Conservation (phyloP, 805 yeast species). For the Metschnikowia amazonensis region DNA sequence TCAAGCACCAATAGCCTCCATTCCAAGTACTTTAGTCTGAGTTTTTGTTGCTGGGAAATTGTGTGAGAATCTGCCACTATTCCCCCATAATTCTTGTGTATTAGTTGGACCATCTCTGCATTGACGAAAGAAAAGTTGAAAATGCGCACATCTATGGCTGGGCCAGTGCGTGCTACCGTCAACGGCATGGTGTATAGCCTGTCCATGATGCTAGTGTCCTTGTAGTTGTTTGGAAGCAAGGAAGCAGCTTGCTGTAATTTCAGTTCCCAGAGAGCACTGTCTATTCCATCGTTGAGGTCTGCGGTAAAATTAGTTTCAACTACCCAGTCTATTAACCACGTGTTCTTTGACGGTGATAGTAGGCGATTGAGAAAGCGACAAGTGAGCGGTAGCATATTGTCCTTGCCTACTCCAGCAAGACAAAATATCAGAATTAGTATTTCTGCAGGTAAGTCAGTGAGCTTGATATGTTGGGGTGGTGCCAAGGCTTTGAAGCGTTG, state of each 20-base stretch:
- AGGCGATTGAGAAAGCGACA: conserved; percentile 27
- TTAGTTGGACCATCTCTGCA: conserved; percentile 11
- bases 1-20: conserved; percentile 14
- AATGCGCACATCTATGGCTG: conserved; percentile 12
- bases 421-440: conserved; percentile 38
- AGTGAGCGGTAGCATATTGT: conserved; percentile 32
- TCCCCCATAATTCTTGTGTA: conserved; percentile 5
- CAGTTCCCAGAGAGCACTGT: conserved; percentile 11
- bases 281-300: conserved; percentile 19
- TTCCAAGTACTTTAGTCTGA: conserved; percentile 10
- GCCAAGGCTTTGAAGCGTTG: background rate
- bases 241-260: conserved; percentile 1
- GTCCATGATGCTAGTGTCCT: background rate
- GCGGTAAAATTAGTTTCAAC: conserved; percentile 20
- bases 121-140: conserved; percentile 14
- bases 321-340: conserved; percentile 19
- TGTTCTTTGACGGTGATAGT: conserved; percentile 17
- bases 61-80: background rate
- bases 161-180: background rate
- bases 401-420: conserved; percentile 26
- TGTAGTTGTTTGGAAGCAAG: conserved; percentile 8
- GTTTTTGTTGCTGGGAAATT: conserved; percentile 4
- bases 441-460: conserved; percentile 43
- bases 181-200: conserved; percentile 5
- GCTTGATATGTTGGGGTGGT: conserved; percentile 4